These are phyloP conservation scores for Solanum hybrid DNA, from an alignment of 305 asterid genomes.

Conservation along the genomic window DNA sequence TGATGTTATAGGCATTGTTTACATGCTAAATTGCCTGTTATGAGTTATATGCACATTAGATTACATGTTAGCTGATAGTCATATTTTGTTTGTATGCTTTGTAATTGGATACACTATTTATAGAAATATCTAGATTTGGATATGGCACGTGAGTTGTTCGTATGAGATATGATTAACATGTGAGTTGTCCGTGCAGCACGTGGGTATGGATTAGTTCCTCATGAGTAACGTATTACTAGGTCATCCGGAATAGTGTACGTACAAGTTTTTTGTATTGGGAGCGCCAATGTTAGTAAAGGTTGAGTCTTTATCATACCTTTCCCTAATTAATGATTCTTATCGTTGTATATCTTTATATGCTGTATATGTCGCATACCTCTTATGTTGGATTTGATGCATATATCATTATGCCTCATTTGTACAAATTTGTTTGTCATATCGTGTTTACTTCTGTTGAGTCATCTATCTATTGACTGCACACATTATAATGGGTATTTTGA, in stretches of 20 bases:
- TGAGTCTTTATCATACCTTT: background rate
- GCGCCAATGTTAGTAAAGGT: background rate
- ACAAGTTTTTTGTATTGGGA: background rate
- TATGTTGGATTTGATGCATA: background rate
- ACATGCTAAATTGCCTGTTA: background rate
- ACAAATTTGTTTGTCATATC: background rate
- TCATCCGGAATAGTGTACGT: background rate
- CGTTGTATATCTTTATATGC: background rate
- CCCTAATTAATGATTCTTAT: background rate
- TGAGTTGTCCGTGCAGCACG: background rate
- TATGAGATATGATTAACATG: background rate
- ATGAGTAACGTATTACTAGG: background rate
- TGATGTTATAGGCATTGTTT: background rate
- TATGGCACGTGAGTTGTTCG: background rate
- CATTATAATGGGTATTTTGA: background rate
- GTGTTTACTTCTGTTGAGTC: background rate
- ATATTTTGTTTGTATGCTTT: background rate
- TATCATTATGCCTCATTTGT: background rate
- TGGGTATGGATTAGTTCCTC: background rate
- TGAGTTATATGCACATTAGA: background rate
- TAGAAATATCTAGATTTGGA: background rate
- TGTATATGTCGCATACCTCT: background rate
- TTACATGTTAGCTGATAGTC: background rate
- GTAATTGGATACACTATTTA: background rate
- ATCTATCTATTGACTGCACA: background rate